Evolutionary conservation across 2,329 filamentous ascomycete species (phyloP), one percentile per base, ranked within the genome.

Genomic region (Penicillium sp.): DNA sequence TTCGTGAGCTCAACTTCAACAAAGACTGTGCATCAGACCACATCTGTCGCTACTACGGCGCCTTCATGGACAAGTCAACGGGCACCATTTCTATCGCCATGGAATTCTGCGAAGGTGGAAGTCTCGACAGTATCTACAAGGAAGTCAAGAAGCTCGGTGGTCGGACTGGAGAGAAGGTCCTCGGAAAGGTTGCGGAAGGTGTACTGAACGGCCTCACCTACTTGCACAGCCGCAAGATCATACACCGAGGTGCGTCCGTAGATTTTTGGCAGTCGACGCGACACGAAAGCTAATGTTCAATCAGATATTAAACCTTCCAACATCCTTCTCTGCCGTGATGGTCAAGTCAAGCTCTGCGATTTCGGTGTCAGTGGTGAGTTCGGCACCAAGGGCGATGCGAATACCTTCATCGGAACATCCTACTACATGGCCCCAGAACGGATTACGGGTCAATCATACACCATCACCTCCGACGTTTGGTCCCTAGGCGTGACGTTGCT

Each of bases 341-440:
- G 94, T 30, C 89, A 95, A 63, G 92, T 99, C 60, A 99, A 99
- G 76, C 84, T 99, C 14, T 99, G 94, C 76, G 94, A 99, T 75
- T 99, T 99, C 70, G 94, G 94, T 63, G 94, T 99, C 43, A 95
- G 89, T 53, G 94, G 94, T 60, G 94, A 97, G 72, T 97, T 97
- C 68, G 95, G 94, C 59, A 99, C 94, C 44, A 97, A 99, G 73
- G 94, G 94, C 48, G 94, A 97, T 70, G 94, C 94, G 59, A 96
- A 97, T 71, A 99, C 94, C 0, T 99, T 99, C 68, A 99, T 99
- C 68, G 94, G 94, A 57, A 99, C 94, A 11, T 95, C 90, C 55
- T 99, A 97, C 71, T 99, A 99, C 78, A 99, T 99, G 94, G 94
- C 94, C 4, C 94, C 94, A 0, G 94, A 99, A 73, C 88, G 94